Conservation (phyloP, 163 green algal genomes). For the Scenedesmus sp. region DNA sequence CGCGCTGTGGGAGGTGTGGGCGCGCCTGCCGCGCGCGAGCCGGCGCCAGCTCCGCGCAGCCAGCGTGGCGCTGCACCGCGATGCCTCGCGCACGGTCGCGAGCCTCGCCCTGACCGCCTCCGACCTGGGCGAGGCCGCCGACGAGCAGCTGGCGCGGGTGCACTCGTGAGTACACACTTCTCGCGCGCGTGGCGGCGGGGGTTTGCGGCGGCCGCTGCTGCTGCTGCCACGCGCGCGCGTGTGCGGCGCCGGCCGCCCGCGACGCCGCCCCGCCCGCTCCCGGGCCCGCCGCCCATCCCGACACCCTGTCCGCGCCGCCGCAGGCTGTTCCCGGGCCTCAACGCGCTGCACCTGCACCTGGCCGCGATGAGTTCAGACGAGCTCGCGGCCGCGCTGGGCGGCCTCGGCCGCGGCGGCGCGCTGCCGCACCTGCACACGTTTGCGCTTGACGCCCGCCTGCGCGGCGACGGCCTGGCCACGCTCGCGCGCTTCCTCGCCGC, state of each 20-base stretch:
- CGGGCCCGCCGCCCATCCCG: no score
- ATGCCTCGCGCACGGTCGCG: background rate
- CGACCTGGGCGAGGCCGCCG: background rate
- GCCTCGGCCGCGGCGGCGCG: background rate
- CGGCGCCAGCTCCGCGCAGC: background rate
- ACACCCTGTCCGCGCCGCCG: no score
- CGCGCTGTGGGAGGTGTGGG: no score
- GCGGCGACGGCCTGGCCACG: background rate
- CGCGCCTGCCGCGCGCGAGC: no score
- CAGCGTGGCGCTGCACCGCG: background rate
- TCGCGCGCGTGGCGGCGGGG: no score
- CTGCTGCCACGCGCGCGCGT: no score
- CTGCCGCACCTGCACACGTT: slow-evolving; percentile 23
- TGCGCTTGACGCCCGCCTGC: background rate
- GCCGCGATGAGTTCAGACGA: no score
- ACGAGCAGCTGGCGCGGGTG: slow-evolving; percentile 6
- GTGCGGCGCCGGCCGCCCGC: no score
- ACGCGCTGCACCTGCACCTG: slow-evolving; percentile 25
- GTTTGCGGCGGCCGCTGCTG: no score
- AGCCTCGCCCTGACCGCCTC: background rate
- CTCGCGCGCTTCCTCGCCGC: background rate
- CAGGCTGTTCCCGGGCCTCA: slow-evolving; percentile 25
- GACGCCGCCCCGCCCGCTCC: no score
- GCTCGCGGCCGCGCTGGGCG: no score
- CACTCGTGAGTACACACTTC: no score